A percentile compares a stretch with the other conserved stretches of the same genome.
Conservation (phyloP, 2,329 filamentous ascomycete species). For the Fusarium sp. region DNA sequence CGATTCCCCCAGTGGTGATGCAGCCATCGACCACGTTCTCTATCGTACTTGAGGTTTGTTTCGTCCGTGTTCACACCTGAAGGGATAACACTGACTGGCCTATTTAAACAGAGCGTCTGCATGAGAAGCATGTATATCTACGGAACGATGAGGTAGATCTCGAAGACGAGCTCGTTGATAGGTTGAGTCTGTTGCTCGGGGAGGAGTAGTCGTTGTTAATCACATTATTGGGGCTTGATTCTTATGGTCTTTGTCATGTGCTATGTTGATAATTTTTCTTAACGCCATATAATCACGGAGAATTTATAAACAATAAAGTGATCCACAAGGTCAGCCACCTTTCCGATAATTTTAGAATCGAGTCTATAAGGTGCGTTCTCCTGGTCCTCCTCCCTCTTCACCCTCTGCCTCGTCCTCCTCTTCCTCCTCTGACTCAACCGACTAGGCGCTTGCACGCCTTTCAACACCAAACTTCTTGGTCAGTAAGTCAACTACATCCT, state of each 20-base stretch:
- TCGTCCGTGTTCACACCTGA: not conserved
- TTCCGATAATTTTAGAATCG: too few species aligned
- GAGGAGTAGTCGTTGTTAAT: not conserved
- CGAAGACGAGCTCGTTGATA: not conserved
- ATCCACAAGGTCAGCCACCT: too few species aligned
- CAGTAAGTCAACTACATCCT: not conserved
- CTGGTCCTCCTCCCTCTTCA: too few species aligned
- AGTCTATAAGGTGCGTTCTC: too few species aligned
- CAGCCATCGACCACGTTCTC: too few species aligned
- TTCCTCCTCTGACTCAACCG: too few species aligned
- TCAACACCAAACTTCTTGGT: not conserved
- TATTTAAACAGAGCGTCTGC: not conserved
- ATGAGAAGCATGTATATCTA: not conserved
- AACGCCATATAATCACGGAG: too few species aligned
- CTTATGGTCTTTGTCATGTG: not conserved
- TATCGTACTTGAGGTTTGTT: not conserved
- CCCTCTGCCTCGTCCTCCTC: too few species aligned
- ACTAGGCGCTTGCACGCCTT: not conserved
- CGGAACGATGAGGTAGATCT: not conserved
- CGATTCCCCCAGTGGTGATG: too few species aligned
- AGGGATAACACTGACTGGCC: not conserved
- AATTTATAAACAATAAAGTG: too few species aligned
- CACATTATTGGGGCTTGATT: not conserved
- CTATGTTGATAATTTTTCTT: not conserved
- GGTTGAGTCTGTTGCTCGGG: not conserved